Evolutionary conservation across 345 rosid species (phyloP).

Genomic region (Carallia brachiata): DNA sequence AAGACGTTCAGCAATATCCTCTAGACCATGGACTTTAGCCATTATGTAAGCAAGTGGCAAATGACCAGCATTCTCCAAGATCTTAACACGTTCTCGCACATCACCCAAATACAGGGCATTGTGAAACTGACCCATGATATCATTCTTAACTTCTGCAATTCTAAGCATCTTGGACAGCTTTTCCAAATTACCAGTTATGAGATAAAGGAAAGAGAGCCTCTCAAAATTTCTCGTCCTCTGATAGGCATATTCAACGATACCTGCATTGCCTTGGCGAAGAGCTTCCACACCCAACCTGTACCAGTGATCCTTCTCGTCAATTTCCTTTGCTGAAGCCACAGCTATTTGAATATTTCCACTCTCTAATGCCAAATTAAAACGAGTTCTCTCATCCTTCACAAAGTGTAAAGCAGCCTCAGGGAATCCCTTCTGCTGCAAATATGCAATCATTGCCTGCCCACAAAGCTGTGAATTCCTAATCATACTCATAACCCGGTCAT

Average conservation of each 20-base stretch:
- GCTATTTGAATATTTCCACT: conserved; percentile 95
- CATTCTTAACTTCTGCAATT: conserved; percentile 91
- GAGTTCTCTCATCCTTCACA: conserved; percentile 90
- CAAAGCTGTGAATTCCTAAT: conserved; percentile 89
- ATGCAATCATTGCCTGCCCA: conserved; percentile 96
- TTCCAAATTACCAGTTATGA: conserved; percentile 77
- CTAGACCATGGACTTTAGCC: conserved; percentile 78
- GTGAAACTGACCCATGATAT: conserved; percentile 96
- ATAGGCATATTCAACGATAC: conserved; percentile 90
- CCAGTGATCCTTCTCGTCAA: conserved; percentile 96
- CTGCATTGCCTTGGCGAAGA: conserved; percentile 93
- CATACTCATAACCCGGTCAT: conserved; percentile 93
- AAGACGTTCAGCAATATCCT: conserved; percentile 67
- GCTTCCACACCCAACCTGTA: conserved; percentile 93
- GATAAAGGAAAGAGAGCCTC: conserved; percentile 90
- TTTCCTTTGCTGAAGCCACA: conserved; percentile 94
- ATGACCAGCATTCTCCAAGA: conserved; percentile 85
- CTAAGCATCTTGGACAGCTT: conserved; percentile 87
- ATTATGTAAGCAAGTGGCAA: conserved; percentile 83
- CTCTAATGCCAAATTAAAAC: conserved; percentile 91
- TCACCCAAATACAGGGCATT: conserved; percentile 90
- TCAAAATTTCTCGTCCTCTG: conserved; percentile 96
- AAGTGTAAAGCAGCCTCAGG: conserved; percentile 99
- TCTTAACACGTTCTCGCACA: conserved; percentile 81
- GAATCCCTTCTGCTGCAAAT: conserved; percentile 93